Evolutionary conservation across 345 rosid genomes (phyloP), one percentile per base, ranked within the genome.

Genomic region (Euphorbia tirucalli): DNA sequence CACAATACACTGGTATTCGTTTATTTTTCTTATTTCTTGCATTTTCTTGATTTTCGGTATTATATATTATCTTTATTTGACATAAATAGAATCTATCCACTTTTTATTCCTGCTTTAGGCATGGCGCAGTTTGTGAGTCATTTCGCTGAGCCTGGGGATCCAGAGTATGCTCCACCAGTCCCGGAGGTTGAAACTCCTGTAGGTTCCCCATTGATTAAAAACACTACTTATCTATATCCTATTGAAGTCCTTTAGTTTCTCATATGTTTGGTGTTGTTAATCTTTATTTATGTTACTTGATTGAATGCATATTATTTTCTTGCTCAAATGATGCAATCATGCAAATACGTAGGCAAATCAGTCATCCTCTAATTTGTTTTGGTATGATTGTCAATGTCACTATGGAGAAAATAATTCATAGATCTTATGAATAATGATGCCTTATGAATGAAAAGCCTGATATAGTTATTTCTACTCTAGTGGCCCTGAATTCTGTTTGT

Each of bases 131-230:
- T 84, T 78, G 97, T 87, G 71, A 83, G 88, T 76, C 77, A 80
- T 27, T 95, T 95, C 85, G 97, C 97, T 44, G 96, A 92, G 73
- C 95, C 88, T 52, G 96, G 87, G 63, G 93, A 92, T 76, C 87
- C 96, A 27, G 93, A 92, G 75, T 92, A 95, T 74, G 85, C 96
- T 76, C 99, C 97, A 28, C 97, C 96, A 61, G 86, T 87, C 59
- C 85, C 79, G 41, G 78, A 84, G 75, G 97, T 83, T 66, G 99
- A 95, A 85, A 85, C 90, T 61, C 91, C 93, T 69, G 99, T 94
- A 92, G 46, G 93, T 50, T 37, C 59, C 49, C 30, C 61, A 9
- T 50, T 56, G 8, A 41, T 35, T 8, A 28, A 5, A 14, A 10
- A 11, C 7, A 24, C 58, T 61, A 31, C 46, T 46, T 54, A 9